A percentile compares a stretch with the other conserved stretches of the same genome.
Evolutionary conservation across 129 eudicot species (phyloP).

Genomic region (Tagetes erecta): DNA sequence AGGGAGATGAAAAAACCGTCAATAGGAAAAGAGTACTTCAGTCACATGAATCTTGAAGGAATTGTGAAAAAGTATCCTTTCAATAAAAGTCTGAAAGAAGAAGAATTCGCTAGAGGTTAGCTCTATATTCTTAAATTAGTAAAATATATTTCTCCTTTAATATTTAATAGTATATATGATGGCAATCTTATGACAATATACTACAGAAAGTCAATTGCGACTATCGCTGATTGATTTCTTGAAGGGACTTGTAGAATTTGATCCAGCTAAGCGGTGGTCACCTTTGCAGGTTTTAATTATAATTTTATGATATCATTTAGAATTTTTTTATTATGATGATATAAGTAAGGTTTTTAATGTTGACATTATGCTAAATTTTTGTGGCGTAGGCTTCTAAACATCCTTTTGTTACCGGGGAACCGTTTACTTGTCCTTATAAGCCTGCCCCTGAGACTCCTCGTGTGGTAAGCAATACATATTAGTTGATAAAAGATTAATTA

Average conservation of each 20-base stretch:
- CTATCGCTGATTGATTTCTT: constrained; percentile 89
- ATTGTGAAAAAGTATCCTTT: constrained; percentile 86
- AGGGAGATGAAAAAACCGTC: constrained; percentile 79
- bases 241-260: constrained; percentile 95
- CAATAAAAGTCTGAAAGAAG: constrained; percentile 68
- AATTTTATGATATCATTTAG: not conserved
- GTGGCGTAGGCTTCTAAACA: constrained; percentile 89
- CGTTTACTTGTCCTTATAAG: constrained; percentile 81
- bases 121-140: constrained; percentile 10
- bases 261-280: constrained; percentile 98
- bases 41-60: constrained; percentile 83
- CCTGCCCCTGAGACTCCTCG: constrained; percentile 97
- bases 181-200: constrained; percentile 17
- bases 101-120: constrained; percentile 74
- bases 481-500: not conserved
- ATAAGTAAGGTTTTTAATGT: constrained; percentile 2
- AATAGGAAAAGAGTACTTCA: constrained; percentile 91
- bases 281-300: constrained; percentile 75
- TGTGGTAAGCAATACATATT: constrained; percentile 52
- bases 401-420: constrained; percentile 98
- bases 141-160: not conserved
- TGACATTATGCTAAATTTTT: constrained; percentile 17
- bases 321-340: constrained; percentile 7
- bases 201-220: constrained; percentile 77
- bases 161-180: not conserved